These are phyloP conservation scores for Fusarium beomiforme DNA, from an alignment of 2,329 filamentous ascomycete species.

Conservation along the genomic window DNA sequence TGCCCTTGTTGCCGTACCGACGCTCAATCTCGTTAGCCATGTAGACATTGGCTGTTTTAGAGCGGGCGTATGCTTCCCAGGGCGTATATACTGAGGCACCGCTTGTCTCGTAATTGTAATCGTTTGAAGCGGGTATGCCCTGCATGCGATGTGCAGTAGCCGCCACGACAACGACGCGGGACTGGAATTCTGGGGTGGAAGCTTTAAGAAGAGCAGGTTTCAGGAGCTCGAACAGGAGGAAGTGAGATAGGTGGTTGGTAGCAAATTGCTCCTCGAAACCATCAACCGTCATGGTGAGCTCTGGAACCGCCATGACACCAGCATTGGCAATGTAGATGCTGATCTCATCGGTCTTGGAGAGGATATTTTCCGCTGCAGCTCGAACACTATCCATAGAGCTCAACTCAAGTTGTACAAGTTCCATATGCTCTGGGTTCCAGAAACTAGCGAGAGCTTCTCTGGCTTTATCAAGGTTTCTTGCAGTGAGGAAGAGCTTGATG, in stretches of 20 bases:
- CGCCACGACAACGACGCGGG: not conserved
- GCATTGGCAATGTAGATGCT: slow-evolving; percentile 36
- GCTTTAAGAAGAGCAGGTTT: not conserved
- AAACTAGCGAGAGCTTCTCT: slow-evolving; percentile 10
- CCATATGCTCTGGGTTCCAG: slow-evolving; percentile 21
- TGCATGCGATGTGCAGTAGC: slow-evolving; percentile 11
- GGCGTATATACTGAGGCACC: not conserved
- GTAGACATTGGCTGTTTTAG: slow-evolving; percentile 8
- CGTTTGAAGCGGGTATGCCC: not conserved
- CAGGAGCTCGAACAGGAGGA: slow-evolving; percentile 22
- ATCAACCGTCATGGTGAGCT: slow-evolving; percentile 8
- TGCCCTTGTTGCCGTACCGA: not conserved
- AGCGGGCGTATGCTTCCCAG: slow-evolving; percentile 1
- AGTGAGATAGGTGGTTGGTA: slow-evolving; percentile 33
- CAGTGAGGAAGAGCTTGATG: slow-evolving; percentile 35
- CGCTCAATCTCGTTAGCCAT: slow-evolving; percentile 13
- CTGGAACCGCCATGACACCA: slow-evolving; percentile 27
- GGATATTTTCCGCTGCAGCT: not conserved
- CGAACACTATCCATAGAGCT: slow-evolving; percentile 22
- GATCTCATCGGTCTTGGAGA: not conserved
- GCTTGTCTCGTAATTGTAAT: slow-evolving; percentile 1
- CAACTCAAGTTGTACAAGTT: slow-evolving; percentile 37
- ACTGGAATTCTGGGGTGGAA: not conserved
- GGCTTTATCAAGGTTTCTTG: slow-evolving; percentile 34
- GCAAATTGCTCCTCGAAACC: slow-evolving; percentile 30